Base-by-base conservation (phyloP, 179 eudicot species). In the Dionaea muscipula region DNA sequence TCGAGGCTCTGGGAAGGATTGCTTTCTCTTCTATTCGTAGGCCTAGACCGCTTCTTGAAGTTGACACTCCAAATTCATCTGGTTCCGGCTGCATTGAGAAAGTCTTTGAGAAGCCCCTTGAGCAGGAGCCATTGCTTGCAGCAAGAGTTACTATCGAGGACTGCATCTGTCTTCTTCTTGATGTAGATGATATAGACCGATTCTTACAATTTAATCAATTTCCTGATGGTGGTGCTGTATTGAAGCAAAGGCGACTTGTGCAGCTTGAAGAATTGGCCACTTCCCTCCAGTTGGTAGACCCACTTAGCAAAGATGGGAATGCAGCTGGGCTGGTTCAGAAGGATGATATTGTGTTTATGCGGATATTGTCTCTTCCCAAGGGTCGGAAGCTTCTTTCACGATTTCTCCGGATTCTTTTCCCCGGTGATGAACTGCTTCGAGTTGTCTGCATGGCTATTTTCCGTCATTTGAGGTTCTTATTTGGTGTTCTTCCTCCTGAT, bases 81-180 rank as follows among this genome's bases (percentile, higher is more conserved):
- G 61, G 77, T 51, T 63, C 64, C 60, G 70, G 66, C 25, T 60
- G 65, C 22, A 56, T 28, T 21, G 77, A 73, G 50, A 76, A 78
- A 68, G 56, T 62, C 18, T 47, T 62, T 55, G 78, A 82, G 66
- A 91, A 68, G 62, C 69, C 83, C 18, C 69, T 84, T 25, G 94
- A 84, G 57, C 78, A 84, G 68, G 94, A 84, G 57, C 94, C 88
- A n/a, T 67, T 79, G 85, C 70, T 81, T 67, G 81, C 85, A 54
- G 88, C 94, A n/a, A 74, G 94, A 67, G 69, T 84, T 47, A 71
- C 78, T 7, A 61, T 81, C 44, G 94, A 84, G 66, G 94, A 84
- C 51, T 77, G 76, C 31, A 71, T 77, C 47, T 68, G 53, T 53
- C 76, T 84, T 55, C 80, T 84, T 23, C 78, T 84, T 9, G 85